These are phyloP conservation scores for Teunomyces lycoperdinae DNA, from an alignment of 805 yeast genomes.

Conservation along the genomic window DNA sequence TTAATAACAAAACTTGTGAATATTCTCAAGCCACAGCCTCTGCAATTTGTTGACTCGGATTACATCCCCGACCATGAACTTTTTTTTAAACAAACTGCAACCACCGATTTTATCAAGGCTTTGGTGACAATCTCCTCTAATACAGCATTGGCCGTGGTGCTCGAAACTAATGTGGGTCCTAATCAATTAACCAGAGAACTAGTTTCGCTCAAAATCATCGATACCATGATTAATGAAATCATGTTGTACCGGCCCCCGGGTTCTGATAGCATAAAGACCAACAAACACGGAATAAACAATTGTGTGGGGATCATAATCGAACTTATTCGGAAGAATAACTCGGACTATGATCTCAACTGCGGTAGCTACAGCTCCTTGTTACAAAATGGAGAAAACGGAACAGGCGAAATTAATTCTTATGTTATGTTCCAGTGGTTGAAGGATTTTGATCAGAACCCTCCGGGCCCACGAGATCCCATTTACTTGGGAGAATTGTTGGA, in stretches of 20 bases:
- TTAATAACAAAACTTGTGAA: constrained; percentile 71
- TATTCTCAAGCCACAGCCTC: constrained; percentile 63
- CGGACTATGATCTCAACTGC: constrained; percentile 90
- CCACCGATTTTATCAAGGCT: constrained; percentile 93
- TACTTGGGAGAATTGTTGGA: constrained; percentile 83
- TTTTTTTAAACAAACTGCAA: constrained; percentile 75
- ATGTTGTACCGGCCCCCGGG: constrained; percentile 34
- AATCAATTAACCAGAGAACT: constrained; percentile 89
- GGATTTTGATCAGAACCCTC: constrained; percentile 79
- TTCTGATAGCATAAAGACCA: constrained; percentile 24
- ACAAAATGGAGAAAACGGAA: constrained; percentile 24
- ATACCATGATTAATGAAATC: constrained; percentile 71
- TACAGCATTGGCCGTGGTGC: constrained; percentile 63
- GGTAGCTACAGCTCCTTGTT: constrained; percentile 70
- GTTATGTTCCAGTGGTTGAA: constrained; percentile 45
- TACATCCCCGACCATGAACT: constrained; percentile 28
- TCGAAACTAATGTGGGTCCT: constrained; percentile 92
- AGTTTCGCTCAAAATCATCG: constrained; percentile 70
- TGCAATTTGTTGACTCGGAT: constrained; percentile 42
- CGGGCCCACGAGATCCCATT: constrained; percentile 88
- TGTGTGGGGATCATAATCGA: constrained; percentile 96
- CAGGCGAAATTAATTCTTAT: constrained; percentile 39
- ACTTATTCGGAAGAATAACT: constrained; percentile 89
- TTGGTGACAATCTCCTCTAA: constrained; percentile 92
- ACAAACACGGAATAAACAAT: constrained; percentile 86